Evolutionary conservation across 1,284 basidiomycete genomes (phyloP), one percentile per base, ranked within the genome.

Genomic region (Ceraceosorus guamensis): DNA sequence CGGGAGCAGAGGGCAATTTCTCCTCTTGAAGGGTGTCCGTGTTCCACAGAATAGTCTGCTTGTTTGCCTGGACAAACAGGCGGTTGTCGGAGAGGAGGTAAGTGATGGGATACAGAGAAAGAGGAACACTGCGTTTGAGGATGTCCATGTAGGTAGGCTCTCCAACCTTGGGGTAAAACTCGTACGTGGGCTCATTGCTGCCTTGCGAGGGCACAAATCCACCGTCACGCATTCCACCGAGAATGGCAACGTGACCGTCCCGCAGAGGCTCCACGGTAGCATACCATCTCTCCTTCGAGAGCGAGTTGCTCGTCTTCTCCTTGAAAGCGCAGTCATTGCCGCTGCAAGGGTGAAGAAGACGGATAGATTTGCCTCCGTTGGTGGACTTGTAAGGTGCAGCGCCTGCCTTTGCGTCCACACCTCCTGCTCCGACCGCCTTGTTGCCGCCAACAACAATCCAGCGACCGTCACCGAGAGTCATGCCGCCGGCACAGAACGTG

Each of bases 361-460:
- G 63, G 5, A 73, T 50, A 1, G 70, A 63, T 30, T 50, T 52
- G 16, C 67, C 68, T 47, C 70, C 70, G 41, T 68, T 63, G 56
- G 63, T 63, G 10, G 63, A 50, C 13, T 63, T 60, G 55, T 73
- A 73, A 14, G 60, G 61, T 5, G 56, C 61, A 5, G 53, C 33
- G 8, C 64, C 64, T 3, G 35, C 14, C 46, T 55, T 57, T 13
- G 62, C 68, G 37, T 57, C 58, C 11, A 52, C 64, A 11, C 69
- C 69, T 52, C 73, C 74, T 43, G 67, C 70, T 1, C 63, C 62
- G 43, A 77, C 66, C 47, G 75, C 74, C 55, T 77, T 65, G 59
- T 77, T 77, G 5, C 77, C 77, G n/a, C 77, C 76, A 5, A 67
- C 70, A 14, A 77, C 75, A 47, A 76, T 48, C 70, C 74, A 77